These are phyloP conservation scores for Ganoderma sinense DNA, from an alignment of 1,284 basidiomycete species.

Conservation along the genomic window DNA sequence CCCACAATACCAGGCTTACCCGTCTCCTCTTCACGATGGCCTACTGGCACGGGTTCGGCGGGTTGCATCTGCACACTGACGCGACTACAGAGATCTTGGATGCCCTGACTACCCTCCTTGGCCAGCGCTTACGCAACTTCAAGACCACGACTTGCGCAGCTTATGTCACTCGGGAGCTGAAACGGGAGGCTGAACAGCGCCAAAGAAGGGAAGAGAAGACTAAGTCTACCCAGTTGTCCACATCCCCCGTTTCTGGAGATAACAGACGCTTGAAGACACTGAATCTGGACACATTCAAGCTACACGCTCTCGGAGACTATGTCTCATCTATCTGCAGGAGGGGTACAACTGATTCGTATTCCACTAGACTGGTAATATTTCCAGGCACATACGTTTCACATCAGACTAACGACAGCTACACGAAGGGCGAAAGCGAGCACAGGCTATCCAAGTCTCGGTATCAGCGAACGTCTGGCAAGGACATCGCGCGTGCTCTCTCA, in stretches of 20 bases:
- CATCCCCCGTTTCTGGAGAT: neutral
- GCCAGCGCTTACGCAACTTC: neutral
- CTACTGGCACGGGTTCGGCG: conserved; percentile 40
- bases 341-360: conserved; percentile 26
- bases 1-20: conserved; percentile 27
- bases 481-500: neutral
- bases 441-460: neutral
- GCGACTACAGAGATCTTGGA: conserved; percentile 29
- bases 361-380: neutral
- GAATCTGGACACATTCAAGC: conserved; percentile 35
- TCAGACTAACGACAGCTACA: conserved; percentile 24
- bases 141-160: neutral
- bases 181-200: neutral
- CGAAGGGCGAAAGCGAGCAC: conserved; percentile 20
- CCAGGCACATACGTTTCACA: neutral
- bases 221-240: conserved; percentile 20
- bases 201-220: conserved; percentile 15
- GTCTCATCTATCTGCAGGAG: conserved; percentile 20
- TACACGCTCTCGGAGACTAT: conserved; percentile 36
- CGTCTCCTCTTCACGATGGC: conserved; percentile 34
- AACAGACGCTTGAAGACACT: conserved; percentile 17
- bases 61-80: conserved; percentile 41
- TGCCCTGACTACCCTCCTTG: neutral
- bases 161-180: neutral
- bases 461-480: neutral